Percentiles rank a stretch among this genome's conserved stretches.
These are phyloP conservation scores for Pilaira anomala DNA, from an alignment of 192 early-diverging fungal genomes.

Conservation along the genomic window DNA sequence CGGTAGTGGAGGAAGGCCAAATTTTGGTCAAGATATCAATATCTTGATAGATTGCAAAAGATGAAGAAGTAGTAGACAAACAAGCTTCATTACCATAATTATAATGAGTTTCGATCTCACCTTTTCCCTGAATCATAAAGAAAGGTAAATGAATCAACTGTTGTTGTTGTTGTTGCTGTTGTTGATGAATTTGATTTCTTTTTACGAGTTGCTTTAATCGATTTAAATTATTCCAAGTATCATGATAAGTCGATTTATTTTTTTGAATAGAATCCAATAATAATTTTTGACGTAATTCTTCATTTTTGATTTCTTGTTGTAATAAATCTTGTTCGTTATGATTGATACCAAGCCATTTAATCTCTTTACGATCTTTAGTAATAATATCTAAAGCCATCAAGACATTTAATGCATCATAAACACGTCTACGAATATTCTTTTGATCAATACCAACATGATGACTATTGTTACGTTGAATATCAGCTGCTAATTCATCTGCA, in stretches of 20 bases:
- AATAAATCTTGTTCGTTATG: not conserved
- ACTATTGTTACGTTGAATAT: constrained; percentile 13
- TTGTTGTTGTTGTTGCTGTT: not conserved
- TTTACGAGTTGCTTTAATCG: constrained; percentile 1
- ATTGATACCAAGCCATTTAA: constrained; percentile 53
- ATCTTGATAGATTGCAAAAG: constrained; percentile 10
- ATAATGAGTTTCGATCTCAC: not conserved
- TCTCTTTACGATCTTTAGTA: constrained; percentile 60
- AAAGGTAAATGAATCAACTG: constrained; percentile 6
- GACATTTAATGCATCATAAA: constrained; percentile 72
- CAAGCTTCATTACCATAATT: constrained; percentile 1
- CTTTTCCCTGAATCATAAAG: constrained; percentile 1
- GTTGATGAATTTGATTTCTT: not conserved
- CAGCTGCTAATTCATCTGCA: constrained; percentile 48
- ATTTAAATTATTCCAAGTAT: not conserved
- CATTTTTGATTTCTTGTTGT: constrained; percentile 4
- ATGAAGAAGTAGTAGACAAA: constrained; percentile 3
- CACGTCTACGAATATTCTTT: constrained; percentile 66
- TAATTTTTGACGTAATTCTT: not conserved
- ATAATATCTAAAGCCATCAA: constrained; percentile 64
- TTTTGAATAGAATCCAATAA: not conserved
- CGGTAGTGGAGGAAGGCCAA: not conserved
- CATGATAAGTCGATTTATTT: not conserved
- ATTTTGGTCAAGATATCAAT: constrained; percentile 8
- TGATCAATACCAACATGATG: constrained; percentile 32